phyloP scores from a whole-genome alignment of 805 yeast species.

The Debaryomyces prosopidis region DNA sequence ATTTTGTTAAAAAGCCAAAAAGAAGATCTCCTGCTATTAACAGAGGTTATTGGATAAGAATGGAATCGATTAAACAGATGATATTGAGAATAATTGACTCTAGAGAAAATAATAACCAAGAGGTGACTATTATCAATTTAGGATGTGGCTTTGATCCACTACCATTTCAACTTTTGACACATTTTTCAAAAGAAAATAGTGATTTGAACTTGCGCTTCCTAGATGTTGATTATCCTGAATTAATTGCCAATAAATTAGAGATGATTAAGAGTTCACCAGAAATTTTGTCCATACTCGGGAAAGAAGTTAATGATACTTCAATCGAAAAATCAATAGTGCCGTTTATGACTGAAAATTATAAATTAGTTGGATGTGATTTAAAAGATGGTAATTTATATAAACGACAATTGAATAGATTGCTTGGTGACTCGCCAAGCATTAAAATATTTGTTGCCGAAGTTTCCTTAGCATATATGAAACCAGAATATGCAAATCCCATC shows the following conservation, averaged over 20 bases:
- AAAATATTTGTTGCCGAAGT: conserved; percentile 79
- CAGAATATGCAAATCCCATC: conserved; percentile 62
- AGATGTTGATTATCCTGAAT: conserved; percentile 76
- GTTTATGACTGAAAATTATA: conserved; percentile 44
- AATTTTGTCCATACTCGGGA: conserved; percentile 47
- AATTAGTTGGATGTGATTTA: conserved; percentile 67
- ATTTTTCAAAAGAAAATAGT: conserved; percentile 24
- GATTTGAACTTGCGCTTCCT: conserved; percentile 46
- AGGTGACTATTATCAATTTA: conserved; percentile 52
- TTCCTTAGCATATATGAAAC: conserved; percentile 77
- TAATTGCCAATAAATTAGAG: conserved; percentile 54
- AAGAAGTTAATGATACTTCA: conserved; percentile 5
- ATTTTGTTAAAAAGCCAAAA: conserved; percentile 64
- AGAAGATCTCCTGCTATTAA: conserved; percentile 80
- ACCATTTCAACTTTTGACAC: conserved; percentile 36
- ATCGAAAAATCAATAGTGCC: conserved; percentile 21
- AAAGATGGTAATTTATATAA: conserved; percentile 45
- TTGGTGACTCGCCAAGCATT: conserved; percentile 28
- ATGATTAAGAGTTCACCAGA: conserved; percentile 53
- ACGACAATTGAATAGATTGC: conserved; percentile 22
- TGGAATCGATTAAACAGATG: conserved; percentile 62
- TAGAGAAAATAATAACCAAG: conserved; percentile 14
- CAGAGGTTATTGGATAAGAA: conserved; percentile 80
- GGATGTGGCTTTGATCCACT: conserved; percentile 73
- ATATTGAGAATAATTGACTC: conserved; percentile 45